Evolutionary conservation across 257 asterid genomes (phyloP).

Genomic region (Lycium ferocissimum): DNA sequence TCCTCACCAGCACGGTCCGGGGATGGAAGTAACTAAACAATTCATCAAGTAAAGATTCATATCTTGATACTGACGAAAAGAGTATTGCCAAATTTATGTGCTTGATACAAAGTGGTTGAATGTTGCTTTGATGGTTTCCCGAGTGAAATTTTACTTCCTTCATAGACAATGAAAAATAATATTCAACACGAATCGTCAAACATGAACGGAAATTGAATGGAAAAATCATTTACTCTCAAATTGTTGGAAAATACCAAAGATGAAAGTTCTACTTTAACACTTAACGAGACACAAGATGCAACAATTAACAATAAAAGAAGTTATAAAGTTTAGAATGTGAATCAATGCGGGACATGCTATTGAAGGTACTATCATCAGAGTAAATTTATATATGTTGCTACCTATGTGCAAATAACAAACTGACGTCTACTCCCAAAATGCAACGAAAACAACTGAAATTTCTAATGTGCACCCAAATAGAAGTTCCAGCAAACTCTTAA

Average conservation of each 20-base stretch:
- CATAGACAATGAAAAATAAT: background rate
- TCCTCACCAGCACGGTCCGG: background rate
- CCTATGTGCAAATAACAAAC: background rate
- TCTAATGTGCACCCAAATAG: background rate
- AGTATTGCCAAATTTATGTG: too few species aligned
- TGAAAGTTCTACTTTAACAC: background rate
- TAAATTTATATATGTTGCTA: too few species aligned
- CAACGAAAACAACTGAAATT: too few species aligned
- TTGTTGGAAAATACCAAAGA: background rate
- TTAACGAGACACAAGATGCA: too few species aligned
- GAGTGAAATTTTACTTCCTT: background rate
- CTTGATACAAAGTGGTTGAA: background rate
- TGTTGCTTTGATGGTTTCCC: background rate
- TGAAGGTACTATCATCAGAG: too few species aligned
- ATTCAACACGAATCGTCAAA: background rate
- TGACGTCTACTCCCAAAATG: background rate
- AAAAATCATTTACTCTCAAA: background rate
- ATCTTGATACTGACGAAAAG: too few species aligned
- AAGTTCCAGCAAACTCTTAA: background rate
- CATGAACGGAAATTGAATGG: background rate
- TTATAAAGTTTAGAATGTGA: background rate
- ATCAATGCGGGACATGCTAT: too few species aligned
- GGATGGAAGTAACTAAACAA: background rate
- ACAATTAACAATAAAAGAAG: too few species aligned
- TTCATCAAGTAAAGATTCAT: too few species aligned